Conservation (phyloP, 192 early-diverging fungal species). For the Coemansia sp. region DNA sequence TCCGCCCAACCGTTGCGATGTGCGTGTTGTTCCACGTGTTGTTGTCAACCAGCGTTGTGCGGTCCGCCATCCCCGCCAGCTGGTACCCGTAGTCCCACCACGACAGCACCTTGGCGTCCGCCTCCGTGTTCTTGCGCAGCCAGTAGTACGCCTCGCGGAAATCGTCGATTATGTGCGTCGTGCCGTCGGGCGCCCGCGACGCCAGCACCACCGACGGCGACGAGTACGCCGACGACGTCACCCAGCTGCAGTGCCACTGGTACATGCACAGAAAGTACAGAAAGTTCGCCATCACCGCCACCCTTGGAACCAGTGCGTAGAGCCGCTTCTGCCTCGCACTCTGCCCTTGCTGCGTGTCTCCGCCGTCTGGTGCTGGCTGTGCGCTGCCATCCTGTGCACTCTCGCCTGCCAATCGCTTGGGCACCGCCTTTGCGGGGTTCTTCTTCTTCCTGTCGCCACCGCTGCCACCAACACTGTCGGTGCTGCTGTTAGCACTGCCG, state of each 20-base stretch:
- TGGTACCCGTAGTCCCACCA: conserved; percentile 99
- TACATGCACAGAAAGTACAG: conserved; percentile 81
- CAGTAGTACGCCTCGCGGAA: conserved; percentile 99
- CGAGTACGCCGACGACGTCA: conserved; percentile 97
- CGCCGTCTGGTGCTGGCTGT: not conserved
- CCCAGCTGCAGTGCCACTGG: conserved; percentile 98
- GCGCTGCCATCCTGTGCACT: not conserved
- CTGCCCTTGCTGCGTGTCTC: not conserved
- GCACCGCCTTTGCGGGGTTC: not conserved
- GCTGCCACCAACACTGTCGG: conserved; percentile 9
- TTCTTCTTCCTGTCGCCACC: conserved; percentile 37
- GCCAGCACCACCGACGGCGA: conserved; percentile 98
- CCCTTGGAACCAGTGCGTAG: conserved; percentile 24
- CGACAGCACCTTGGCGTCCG: conserved; percentile 92
- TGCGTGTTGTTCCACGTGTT: conserved; percentile 99
- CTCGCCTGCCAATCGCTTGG: not conserved
- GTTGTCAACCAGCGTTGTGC: conserved; percentile 97
- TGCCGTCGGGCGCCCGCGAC: conserved; percentile 83
- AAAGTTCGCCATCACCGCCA: conserved; percentile 65
- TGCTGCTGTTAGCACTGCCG: not conserved
- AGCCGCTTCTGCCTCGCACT: conserved; percentile 20
- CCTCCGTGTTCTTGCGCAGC: conserved; percentile 94
- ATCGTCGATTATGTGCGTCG: conserved; percentile 96
- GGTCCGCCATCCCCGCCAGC: conserved; percentile 98
- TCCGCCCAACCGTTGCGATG: conserved; percentile 97